phyloP scores from a whole-genome alignment of 768 basidiomycete genomes.

The Cubamyces sp. region DNA sequence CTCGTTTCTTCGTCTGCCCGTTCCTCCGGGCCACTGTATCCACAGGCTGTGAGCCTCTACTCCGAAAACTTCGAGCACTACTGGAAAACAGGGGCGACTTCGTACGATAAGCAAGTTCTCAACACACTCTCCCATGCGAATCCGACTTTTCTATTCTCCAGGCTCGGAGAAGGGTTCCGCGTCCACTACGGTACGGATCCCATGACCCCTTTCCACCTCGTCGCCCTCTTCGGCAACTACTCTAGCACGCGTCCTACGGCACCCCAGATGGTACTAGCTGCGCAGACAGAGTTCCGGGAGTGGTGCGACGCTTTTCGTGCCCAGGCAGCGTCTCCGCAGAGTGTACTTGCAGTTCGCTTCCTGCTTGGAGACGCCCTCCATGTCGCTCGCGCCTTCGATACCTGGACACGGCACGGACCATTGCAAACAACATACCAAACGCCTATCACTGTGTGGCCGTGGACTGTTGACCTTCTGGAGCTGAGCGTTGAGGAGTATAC shows the following conservation, averaged over 20 bases:
- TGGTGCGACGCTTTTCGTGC: slow-evolving; percentile 14
- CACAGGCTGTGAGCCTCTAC: slow-evolving; percentile 9
- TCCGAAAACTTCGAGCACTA: slow-evolving; percentile 33
- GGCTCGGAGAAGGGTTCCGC: slow-evolving; percentile 41
- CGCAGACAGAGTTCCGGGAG: slow-evolving; percentile 3
- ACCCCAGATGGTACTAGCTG: not conserved
- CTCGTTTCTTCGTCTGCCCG: slow-evolving; percentile 23
- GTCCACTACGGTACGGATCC: slow-evolving; percentile 53
- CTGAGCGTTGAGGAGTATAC: slow-evolving; percentile 41
- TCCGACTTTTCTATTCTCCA: slow-evolving; percentile 50
- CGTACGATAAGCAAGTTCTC: slow-evolving; percentile 21
- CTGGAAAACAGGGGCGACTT: slow-evolving; percentile 49
- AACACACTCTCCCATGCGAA: slow-evolving; percentile 40
- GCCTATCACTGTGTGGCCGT: slow-evolving; percentile 36
- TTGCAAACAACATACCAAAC: not conserved
- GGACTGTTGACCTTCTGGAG: slow-evolving; percentile 39
- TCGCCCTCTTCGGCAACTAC: slow-evolving; percentile 28
- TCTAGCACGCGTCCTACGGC: not conserved
- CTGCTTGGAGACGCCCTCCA: slow-evolving; percentile 10
- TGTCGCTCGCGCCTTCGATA: slow-evolving; percentile 43
- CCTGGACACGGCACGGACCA: slow-evolving; percentile 39
- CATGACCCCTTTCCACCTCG: slow-evolving; percentile 47
- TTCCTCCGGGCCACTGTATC: slow-evolving; percentile 43
- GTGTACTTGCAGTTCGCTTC: slow-evolving; percentile 36
- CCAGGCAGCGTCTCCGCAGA: not conserved